Evolutionary conservation across 352 stramenopile genomes (phyloP).

Genomic region (Phytophthora syringae): DNA sequence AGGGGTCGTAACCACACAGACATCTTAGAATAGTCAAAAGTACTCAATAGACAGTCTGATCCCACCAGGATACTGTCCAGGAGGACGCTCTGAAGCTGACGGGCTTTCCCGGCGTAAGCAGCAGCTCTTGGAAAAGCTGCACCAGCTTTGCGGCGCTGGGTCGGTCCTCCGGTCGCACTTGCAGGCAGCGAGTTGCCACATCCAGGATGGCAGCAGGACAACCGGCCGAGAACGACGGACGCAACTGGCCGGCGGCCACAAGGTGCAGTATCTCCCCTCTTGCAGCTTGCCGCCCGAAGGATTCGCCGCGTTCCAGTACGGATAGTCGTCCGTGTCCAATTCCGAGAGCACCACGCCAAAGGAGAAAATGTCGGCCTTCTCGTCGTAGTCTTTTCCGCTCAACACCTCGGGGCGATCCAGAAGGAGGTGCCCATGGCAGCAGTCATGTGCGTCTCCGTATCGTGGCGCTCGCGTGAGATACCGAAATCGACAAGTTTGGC

Average conservation of each 20-base stretch:
- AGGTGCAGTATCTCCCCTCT: conserved; percentile 43
- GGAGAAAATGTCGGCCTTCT: conserved; percentile 47
- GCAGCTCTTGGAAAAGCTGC: conserved; percentile 16
- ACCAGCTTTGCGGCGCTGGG: conserved; percentile 39
- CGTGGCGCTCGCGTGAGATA: conserved; percentile 42
- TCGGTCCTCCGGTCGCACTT: conserved; percentile 32
- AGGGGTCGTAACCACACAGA: too few species aligned
- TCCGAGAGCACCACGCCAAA: conserved; percentile 54
- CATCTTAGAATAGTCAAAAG: too few species aligned
- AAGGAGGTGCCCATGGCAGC: conserved; percentile 42
- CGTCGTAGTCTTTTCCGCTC: conserved; percentile 39
- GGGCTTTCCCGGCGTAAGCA: conserved; percentile 6
- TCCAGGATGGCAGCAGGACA: conserved; percentile 42
- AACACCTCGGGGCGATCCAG: conserved; percentile 49
- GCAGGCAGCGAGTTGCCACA: conserved; percentile 39
- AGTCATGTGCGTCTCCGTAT: conserved; percentile 38
- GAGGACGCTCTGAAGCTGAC: conserved; percentile 14
- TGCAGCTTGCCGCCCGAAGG: conserved; percentile 25
- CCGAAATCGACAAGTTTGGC: conserved; percentile 80
- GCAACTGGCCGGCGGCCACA: conserved; percentile 35
- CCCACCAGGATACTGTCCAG: conserved; percentile 18
- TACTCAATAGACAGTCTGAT: too few species aligned
- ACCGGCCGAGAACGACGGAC: conserved; percentile 35
- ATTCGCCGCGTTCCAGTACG: conserved; percentile 42
- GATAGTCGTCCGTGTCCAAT: conserved; percentile 48